Conservation (phyloP, 148 eudicot species). For the Cornus suecica region DNA sequence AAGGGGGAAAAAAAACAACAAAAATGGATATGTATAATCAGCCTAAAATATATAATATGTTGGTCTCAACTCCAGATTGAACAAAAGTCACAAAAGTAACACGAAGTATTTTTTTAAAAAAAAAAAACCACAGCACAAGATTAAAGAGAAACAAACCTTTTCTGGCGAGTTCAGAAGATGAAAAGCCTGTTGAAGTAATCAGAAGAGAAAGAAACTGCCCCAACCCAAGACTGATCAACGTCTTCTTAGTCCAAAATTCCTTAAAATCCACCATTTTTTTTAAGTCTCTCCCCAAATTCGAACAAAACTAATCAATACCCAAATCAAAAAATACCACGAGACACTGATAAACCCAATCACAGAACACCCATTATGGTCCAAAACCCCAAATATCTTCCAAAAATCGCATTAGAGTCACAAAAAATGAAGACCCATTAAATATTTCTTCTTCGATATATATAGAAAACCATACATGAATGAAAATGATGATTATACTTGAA, state of each 20-base stretch:
- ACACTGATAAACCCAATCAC: neutral
- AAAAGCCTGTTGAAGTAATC: conserved; percentile 69
- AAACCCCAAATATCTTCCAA: neutral
- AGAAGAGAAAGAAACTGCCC: conserved; percentile 69
- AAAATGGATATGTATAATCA: too few species aligned
- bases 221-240: conserved; percentile 47
- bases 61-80: neutral
- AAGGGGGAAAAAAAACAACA: too few species aligned
- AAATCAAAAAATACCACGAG: neutral
- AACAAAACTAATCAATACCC: conserved; percentile 11
- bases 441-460: neutral
- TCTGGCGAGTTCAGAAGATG: conserved; percentile 72
- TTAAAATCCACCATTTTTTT: conserved; percentile 23
- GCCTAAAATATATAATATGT: neutral
- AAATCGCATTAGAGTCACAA: neutral
- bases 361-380: neutral
- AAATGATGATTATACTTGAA: neutral
- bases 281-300: neutral
- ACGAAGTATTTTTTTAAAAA: too few species aligned
- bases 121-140: neutral
- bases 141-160: conserved; percentile 37
- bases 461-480: neutral
- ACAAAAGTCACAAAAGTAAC: neutral
- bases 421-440: neutral
- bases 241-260: conserved; percentile 40